Conservation (phyloP, 345 rosid species). For the Moricandia arvensis region DNA sequence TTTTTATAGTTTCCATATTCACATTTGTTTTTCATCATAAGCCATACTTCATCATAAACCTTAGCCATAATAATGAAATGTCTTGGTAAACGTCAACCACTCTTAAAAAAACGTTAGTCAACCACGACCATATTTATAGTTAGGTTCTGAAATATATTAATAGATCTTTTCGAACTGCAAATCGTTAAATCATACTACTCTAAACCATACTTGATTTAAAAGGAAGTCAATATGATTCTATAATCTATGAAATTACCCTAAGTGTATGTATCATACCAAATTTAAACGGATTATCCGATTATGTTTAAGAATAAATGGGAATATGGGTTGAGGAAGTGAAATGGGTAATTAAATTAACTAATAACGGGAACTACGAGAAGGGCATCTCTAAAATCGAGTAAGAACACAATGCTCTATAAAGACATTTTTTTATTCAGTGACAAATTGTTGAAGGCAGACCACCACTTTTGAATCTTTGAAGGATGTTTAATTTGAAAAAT, state of each 20-base stretch:
- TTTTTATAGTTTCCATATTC: slow-evolving; percentile 26
- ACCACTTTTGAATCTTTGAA: slow-evolving; percentile 32
- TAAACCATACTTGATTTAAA: background rate
- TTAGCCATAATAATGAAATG: slow-evolving; percentile 19
- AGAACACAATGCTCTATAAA: slow-evolving; percentile 43
- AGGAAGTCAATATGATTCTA: slow-evolving; percentile 22
- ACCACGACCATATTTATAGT: slow-evolving; percentile 6
- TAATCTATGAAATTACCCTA: slow-evolving; percentile 18
- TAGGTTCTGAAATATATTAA: background rate
- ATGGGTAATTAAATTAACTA: slow-evolving; percentile 24
- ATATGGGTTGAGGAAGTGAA: slow-evolving; percentile 29
- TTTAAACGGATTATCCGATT: background rate
- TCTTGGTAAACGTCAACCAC: slow-evolving; percentile 10
- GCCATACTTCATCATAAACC: slow-evolving; percentile 14
- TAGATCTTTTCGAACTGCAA: background rate
- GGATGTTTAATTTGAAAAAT: slow-evolving; percentile 3
- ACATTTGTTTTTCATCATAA: slow-evolving; percentile 21
- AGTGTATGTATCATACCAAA: background rate
- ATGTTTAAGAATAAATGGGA: background rate
- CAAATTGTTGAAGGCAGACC: slow-evolving; percentile 19
- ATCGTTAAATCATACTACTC: background rate
- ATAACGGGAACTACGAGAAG: slow-evolving; percentile 31
- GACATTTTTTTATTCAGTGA: slow-evolving; percentile 5
- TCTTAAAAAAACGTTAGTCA: background rate
- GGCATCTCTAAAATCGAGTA: slow-evolving; percentile 39